Evolutionary conservation across 2,329 filamentous ascomycete species (phyloP).

Genomic region (Ustilaginoidea virens): DNA sequence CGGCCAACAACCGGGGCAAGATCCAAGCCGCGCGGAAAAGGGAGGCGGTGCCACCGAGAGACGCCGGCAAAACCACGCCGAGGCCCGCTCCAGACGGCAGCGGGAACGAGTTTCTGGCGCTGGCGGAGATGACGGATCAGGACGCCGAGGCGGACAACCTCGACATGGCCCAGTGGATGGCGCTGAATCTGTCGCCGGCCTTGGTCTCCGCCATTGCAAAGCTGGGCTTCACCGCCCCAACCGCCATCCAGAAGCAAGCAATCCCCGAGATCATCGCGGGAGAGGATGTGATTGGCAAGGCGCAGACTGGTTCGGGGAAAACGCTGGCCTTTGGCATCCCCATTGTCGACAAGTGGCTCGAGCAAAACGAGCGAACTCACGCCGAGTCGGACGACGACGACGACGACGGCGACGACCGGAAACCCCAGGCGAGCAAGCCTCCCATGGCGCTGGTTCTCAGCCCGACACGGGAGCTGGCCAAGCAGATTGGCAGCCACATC

Average conservation of each 20-base stretch:
- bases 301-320: conserved; percentile 91
- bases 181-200: conserved; percentile 55
- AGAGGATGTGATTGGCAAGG: conserved; percentile 89
- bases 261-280: conserved; percentile 75
- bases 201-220: conserved; percentile 61
- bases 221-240: conserved; percentile 68
- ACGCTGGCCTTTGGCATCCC: conserved; percentile 91
- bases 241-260: conserved; percentile 60
- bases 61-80: conserved; percentile 12
- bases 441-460: conserved; percentile 73
- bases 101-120: conserved; percentile 35
- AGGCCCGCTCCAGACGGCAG: conserved; percentile 11
- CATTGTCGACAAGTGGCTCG: conserved; percentile 72
- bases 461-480: conserved; percentile 83
- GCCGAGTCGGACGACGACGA: conserved; percentile 16
- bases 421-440: conserved; percentile 15
- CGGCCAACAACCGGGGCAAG: conserved; percentile 9
- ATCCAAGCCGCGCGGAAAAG: conserved; percentile 2
- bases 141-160: conserved; percentile 42
- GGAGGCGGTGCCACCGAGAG: conserved; percentile 15
- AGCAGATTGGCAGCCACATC: conserved; percentile 78
- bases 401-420: background rate
- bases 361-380: conserved; percentile 24
- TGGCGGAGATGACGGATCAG: conserved; percentile 35
- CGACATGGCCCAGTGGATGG: conserved; percentile 63